Conservation (phyloP, 2,329 filamentous ascomycete species). For the Sporothrix euskadiensis region DNA sequence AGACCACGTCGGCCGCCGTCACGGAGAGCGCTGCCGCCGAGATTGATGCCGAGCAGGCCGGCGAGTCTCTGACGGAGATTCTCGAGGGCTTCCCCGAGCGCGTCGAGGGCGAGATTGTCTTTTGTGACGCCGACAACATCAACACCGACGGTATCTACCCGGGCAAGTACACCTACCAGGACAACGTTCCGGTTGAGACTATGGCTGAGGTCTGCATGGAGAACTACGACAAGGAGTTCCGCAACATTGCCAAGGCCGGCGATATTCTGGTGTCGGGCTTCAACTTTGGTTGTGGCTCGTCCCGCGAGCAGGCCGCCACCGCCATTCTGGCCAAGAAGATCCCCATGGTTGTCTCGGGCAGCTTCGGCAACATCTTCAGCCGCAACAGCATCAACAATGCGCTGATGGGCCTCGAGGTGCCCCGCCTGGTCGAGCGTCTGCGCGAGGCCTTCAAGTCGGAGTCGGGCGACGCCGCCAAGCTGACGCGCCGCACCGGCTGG, state of each 20-base stretch:
- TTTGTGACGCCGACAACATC: conserved; percentile 78
- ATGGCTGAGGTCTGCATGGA: conserved; percentile 93
- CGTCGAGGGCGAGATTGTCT: conserved; percentile 82
- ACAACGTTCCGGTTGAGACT: conserved; percentile 69
- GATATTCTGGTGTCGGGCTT: conserved; percentile 85
- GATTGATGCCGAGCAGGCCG: conserved; percentile 34
- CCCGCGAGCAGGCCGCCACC: conserved; percentile 84
- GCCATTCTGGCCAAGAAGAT: conserved; percentile 80
- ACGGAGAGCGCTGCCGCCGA: conserved; percentile 36
- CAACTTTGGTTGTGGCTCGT: conserved; percentile 76
- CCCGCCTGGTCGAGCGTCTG: conserved; percentile 64
- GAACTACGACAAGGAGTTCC: conserved; percentile 82
- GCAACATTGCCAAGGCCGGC: conserved; percentile 59
- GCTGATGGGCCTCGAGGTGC: conserved; percentile 70
- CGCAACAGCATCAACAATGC: conserved; percentile 69
- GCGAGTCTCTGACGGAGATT: conserved; percentile 62
- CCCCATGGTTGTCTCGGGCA: conserved; percentile 75
- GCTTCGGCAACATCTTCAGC: conserved; percentile 81
- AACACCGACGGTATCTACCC: conserved; percentile 94
- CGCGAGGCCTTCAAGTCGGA: conserved; percentile 55
- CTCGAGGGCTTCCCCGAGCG: conserved; percentile 84
- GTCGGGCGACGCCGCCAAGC: conserved; percentile 49
- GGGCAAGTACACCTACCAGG: conserved; percentile 76
- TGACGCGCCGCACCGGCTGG: conserved; percentile 74
- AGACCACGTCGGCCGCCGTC: conserved; percentile 34